Evolutionary conservation across 83 land plant genomes (phyloP), one percentile per base, ranked within the genome.

Genomic region (Picea mariana): DNA sequence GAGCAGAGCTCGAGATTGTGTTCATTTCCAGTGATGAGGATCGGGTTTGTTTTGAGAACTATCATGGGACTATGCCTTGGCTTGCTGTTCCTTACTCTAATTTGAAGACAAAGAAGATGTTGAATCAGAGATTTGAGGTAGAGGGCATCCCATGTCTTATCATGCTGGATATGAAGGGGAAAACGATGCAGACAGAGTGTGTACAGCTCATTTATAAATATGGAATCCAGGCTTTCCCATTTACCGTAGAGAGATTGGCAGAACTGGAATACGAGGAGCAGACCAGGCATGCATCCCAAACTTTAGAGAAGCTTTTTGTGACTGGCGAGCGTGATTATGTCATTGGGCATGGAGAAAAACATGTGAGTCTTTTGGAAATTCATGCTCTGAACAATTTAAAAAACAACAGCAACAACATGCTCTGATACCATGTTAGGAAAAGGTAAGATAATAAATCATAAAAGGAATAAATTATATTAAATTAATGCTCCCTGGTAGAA

Each of bases 11-110:
- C 61, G 95, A 91, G 85, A 68, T 93, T 64, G 91, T 91, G 2
- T 91, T 88, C 71, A 87, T 93, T 16, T 93, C 95, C 21, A 87
- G 87, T 40, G 95, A 93, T 64, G 88, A 89, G 75, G 91, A 89
- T 26, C 67, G 69, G 76, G 44, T 23, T 16, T 79, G 87, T 44
- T 93, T 91, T 64, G 84, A 93, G 66, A 44, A 77, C 20, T 93
- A 84, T 65, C 87, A 58, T 65, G 67, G 62, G 17, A 24, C 80
- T 24, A 93, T 93, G 95, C 95, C 91, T 52, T 93, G 95, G 95
- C 88, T 87, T 34, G 88, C 95, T 11, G 62, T 93, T 42, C 93
- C 95, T 34, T 93, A 80, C 64, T 80, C 89, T 5, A 87, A 91
- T 79, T 61, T 84, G 44, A 87, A 91, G 60, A 78, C 83, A 1